A percentile compares a stretch with the other conserved stretches of the same genome.
Evolutionary conservation across 2,329 filamentous ascomycete genomes (phyloP).

Genomic region (Phialophora macrospora): DNA sequence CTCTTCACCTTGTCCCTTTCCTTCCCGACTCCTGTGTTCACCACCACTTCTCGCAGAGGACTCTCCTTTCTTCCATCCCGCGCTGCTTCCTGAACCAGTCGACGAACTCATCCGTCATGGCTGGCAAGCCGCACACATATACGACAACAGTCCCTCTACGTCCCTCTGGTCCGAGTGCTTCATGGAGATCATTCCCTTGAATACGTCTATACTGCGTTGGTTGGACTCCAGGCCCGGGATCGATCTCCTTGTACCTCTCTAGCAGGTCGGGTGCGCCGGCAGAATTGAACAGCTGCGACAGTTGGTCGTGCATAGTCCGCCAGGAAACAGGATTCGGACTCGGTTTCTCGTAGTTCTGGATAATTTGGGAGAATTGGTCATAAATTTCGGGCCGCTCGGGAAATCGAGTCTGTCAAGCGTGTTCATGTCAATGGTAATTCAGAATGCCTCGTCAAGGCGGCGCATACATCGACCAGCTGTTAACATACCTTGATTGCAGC

Average conservation of each 20-base stretch:
- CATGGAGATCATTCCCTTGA: conserved; percentile 44
- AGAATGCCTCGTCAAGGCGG: neutral
- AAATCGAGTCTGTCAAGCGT: neutral
- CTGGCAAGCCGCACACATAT: conserved; percentile 71
- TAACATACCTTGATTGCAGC: neutral
- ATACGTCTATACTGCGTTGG: conserved; percentile 45
- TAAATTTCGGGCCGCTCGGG: neutral
- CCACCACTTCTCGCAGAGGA: conserved; percentile 70
- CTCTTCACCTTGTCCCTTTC: neutral
- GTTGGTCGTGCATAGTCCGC: neutral
- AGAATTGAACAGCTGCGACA: neutral
- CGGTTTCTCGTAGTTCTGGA: neutral
- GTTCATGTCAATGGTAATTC: neutral
- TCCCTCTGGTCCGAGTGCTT: conserved; percentile 42
- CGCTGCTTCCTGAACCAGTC: conserved; percentile 46
- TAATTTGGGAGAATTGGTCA: neutral
- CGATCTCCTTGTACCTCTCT: neutral
- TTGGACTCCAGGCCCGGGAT: conserved; percentile 33
- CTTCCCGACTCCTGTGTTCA: conserved; percentile 40
- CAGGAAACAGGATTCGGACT: neutral
- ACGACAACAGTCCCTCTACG: conserved; percentile 56
- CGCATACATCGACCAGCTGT: neutral
- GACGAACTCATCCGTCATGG: conserved; percentile 72
- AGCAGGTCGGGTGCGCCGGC: neutral
- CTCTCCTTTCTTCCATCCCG: conserved; percentile 53